Percentiles rank a stretch among this genome's conserved stretches.
Evolutionary conservation across 768 basidiomycete species (phyloP).

Genomic region (Multifurca ochricompacta): DNA sequence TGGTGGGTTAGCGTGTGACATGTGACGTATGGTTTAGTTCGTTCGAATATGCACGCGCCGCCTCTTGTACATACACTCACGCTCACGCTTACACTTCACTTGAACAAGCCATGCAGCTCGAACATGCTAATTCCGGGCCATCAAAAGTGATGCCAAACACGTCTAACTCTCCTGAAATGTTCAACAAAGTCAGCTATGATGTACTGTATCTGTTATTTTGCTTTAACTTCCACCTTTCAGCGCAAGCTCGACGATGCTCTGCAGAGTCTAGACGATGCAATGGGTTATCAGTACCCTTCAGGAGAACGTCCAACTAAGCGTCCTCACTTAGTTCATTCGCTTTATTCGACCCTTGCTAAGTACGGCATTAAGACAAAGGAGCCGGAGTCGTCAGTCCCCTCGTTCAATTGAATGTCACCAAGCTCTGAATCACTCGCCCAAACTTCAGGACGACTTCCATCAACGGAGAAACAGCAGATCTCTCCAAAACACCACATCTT

Average conservation of each 20-base stretch:
- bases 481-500: slow-evolving; percentile 59
- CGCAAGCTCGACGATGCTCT: slow-evolving; percentile 81
- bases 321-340: slow-evolving; percentile 43
- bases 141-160: neutral
- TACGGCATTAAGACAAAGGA: slow-evolving; percentile 59
- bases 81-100: neutral
- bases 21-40: neutral
- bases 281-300: slow-evolving; percentile 30
- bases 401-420: neutral
- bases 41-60: no score
- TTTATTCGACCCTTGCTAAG: slow-evolving; percentile 75
- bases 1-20: no score
- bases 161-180: neutral
- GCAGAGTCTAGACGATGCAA: slow-evolving; percentile 58
- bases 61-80: no score
- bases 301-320: slow-evolving; percentile 42
- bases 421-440: slow-evolving; percentile 4
- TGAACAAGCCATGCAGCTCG: neutral
- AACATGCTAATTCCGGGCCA: neutral
- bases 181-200: neutral
- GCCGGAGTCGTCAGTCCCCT: slow-evolving; percentile 28
- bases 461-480: slow-evolving; percentile 24
- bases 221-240: slow-evolving; percentile 30
- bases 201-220: no score
- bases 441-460: slow-evolving; percentile 17